Base-by-base conservation (phyloP, 2,329 filamentous ascomycete species). In the Diaporthe amygdali region DNA sequence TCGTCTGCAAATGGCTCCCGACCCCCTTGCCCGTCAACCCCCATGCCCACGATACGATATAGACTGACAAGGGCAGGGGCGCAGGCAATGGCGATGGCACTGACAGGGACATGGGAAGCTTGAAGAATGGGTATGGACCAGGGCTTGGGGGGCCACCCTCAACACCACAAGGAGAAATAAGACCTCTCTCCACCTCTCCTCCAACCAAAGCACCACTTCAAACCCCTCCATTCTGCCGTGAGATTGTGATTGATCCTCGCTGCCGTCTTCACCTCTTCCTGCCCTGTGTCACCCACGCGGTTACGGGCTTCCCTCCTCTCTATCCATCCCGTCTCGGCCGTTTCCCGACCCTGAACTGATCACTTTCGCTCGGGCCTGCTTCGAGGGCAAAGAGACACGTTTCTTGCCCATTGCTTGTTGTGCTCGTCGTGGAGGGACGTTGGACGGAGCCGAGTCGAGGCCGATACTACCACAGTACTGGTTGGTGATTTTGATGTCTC, bases 151-250 rank as follows among this genome's bases (percentile, higher is more conserved):
- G 20, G 49, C 47, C 39, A 66, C 39, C 51, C 37, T 41, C 49
- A 54, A 32, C 22, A 70, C 59, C 49, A 70, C 59, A 54, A 66
- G 68, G 61, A 70, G 69, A 56, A 71, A 71, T 71, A 71, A 71
- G 69, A 71, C 41, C 63, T 66, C 37, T 56, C 41, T 55, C 52
- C 68, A 70, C 69, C 54, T 66, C 63, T 59, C 69, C 52, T 70
- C 61, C 68, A 71, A 61, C 69, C 69, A 71, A n/a, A 46, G 25
- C 32, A 44, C 51, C 63, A 49, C 64, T 47, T 34, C 56, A 59
- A 56, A 66, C 61, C 66, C 52, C 52, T 68, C 66, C 66, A 59
- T 68, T 22, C 63, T 68, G 44, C 27, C 47, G 66, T 44, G 51
- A 68, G 59, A 46, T 30, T 44, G 59, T 32, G 59, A 44, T 63